A percentile compares a stretch with the other conserved stretches of the same genome.
Conservation (phyloP, 495 filamentous ascomycete genomes). For the Margaritispora aquatica region DNA sequence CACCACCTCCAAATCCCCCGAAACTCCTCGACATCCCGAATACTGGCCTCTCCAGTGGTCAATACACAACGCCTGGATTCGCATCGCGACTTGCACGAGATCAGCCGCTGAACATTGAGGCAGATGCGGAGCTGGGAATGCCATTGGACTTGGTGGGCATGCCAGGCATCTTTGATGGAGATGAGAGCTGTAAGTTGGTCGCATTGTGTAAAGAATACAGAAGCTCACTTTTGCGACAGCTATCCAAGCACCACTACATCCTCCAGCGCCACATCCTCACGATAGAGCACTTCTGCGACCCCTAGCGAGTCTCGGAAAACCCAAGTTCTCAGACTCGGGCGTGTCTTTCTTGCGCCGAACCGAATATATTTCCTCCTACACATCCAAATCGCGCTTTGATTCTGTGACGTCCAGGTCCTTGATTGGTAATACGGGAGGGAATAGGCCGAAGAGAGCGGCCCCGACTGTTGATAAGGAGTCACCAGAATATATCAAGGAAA, state of each 20-base stretch:
- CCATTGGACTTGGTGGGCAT: slow-evolving; percentile 91
- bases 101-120: slow-evolving; percentile 92
- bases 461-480: slow-evolving; percentile 51
- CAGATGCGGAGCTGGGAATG: slow-evolving; percentile 97
- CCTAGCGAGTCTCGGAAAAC: slow-evolving; percentile 75
- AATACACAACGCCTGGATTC: slow-evolving; percentile 84
- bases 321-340: slow-evolving; percentile 52
- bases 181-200: slow-evolving; percentile 78
- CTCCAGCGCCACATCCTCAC: slow-evolving; percentile 66
- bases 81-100: slow-evolving; percentile 81
- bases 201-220: slow-evolving; percentile 1
- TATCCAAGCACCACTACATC: slow-evolving; percentile 67
- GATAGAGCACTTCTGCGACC: slow-evolving; percentile 78
- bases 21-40: slow-evolving; percentile 97
- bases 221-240: slow-evolving; percentile 43
- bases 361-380: slow-evolving; percentile 74
- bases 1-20: slow-evolving; percentile 85
- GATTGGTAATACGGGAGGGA: slow-evolving; percentile 15
- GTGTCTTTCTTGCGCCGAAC: slow-evolving; percentile 94
- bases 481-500: slow-evolving; percentile 72
- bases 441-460: slow-evolving; percentile 1
- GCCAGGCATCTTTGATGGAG: slow-evolving; percentile 88
- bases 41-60: slow-evolving; percentile 69
- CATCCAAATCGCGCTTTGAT: slow-evolving; percentile 23
- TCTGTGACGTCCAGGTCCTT: slow-evolving; percentile 21